A percentile compares a stretch with the other conserved stretches of the same genome.
Evolutionary conservation across 768 basidiomycete species (phyloP).

Genomic region (Russula foetens): DNA sequence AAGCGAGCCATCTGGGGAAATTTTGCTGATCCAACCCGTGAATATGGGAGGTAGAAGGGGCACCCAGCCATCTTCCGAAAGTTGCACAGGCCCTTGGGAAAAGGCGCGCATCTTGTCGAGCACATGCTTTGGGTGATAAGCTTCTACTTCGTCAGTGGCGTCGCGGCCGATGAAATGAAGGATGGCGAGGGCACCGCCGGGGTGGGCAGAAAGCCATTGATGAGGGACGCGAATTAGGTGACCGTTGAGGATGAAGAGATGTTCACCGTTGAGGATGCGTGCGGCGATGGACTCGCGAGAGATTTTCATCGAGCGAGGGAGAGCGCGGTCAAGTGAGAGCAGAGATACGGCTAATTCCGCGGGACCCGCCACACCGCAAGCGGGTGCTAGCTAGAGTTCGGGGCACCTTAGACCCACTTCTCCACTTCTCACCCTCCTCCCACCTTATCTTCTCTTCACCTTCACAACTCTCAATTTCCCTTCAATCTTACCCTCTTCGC

Average conservation of each 20-base stretch:
- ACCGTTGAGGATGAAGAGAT: slow-evolving; percentile 64
- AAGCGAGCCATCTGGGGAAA: slow-evolving; percentile 33
- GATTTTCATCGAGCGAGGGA: background rate
- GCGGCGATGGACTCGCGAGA: slow-evolving; percentile 49
- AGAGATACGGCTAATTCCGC: no score
- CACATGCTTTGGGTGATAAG: slow-evolving; percentile 67
- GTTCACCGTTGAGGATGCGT: slow-evolving; percentile 68
- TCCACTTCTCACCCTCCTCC: background rate
- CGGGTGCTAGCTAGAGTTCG: background rate
- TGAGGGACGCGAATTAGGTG: slow-evolving; percentile 57
- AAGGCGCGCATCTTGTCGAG: slow-evolving; percentile 52
- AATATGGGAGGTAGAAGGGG: slow-evolving; percentile 83
- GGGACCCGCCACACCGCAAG: no score
- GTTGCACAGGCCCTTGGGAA: slow-evolving; percentile 59
- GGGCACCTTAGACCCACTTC: background rate
- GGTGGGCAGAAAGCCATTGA: slow-evolving; percentile 79
- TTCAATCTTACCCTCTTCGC: background rate
- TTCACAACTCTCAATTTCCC: background rate
- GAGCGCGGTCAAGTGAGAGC: background rate
- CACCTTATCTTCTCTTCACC: background rate
- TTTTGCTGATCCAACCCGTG: slow-evolving; percentile 70
- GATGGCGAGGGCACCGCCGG: slow-evolving; percentile 82
- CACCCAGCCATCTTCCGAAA: slow-evolving; percentile 46
- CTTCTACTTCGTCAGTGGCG: slow-evolving; percentile 89
- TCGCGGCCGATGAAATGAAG: slow-evolving; percentile 95